phyloP scores from a whole-genome alignment of 1,284 basidiomycete genomes.

The Pholiota adiposa region DNA sequence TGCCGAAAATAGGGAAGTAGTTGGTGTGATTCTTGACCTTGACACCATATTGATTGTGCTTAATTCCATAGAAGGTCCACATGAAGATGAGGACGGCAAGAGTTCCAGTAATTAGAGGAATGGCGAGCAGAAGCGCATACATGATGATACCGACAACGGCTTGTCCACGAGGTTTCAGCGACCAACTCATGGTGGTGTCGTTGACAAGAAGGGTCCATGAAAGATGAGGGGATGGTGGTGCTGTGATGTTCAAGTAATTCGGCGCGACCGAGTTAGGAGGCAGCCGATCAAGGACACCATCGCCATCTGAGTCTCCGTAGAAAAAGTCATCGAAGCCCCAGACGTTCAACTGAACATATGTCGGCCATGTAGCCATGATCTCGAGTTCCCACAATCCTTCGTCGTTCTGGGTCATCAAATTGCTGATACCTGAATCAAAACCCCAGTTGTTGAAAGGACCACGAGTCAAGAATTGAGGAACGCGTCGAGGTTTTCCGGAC shows the following conservation, averaged over 20 bases:
- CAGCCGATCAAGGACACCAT: conserved; percentile 86
- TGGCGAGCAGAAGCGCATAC: conserved; percentile 80
- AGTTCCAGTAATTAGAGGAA: conserved; percentile 84
- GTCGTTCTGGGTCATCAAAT: conserved; percentile 64
- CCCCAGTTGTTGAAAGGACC: conserved; percentile 92
- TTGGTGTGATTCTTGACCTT: conserved; percentile 71
- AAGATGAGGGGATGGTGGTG: conserved; percentile 78
- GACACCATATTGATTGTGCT: conserved; percentile 89
- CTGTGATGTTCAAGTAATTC: conserved; percentile 90
- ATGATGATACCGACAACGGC: conserved; percentile 81
- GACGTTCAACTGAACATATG: conserved; percentile 86
- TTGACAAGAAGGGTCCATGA: conserved; percentile 85
- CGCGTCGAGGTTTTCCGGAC: conserved; percentile 62
- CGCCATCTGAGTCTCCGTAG: conserved; percentile 87
- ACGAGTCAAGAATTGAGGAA: conserved; percentile 84
- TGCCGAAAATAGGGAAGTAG: conserved; percentile 81
- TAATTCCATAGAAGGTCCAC: conserved; percentile 95
- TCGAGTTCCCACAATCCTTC: conserved; percentile 79
- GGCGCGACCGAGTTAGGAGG: conserved; percentile 85
- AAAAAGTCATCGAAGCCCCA: conserved; percentile 89
- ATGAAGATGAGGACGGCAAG: conserved; percentile 87
- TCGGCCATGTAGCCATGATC: conserved; percentile 88
- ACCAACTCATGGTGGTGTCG: conserved; percentile 79
- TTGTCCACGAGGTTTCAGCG: conserved; percentile 79
- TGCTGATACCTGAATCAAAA: conserved; percentile 78